A percentile compares a stretch with the other conserved stretches of the same genome.
Conservation (phyloP, 768 basidiomycete genomes). For the Russula abietina region DNA sequence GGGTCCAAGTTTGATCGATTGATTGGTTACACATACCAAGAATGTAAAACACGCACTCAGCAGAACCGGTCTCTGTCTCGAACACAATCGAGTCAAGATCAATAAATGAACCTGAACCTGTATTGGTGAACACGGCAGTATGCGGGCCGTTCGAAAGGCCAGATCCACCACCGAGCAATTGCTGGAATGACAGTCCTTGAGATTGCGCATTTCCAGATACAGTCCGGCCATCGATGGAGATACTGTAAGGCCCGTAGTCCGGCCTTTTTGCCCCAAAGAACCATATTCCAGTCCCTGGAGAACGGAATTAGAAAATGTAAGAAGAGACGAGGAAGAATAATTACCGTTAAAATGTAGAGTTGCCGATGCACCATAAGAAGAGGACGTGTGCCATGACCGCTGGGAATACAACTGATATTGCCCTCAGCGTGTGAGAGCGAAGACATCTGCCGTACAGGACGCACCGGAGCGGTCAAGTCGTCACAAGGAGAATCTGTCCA, state of each 20-base stretch:
- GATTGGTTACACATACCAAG: neutral
- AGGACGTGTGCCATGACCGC: slow-evolving; percentile 41
- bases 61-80: slow-evolving; percentile 35
- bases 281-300: slow-evolving; percentile 43
- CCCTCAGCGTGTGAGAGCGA: neutral
- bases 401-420: slow-evolving; percentile 40
- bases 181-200: slow-evolving; percentile 30
- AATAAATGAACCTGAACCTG: slow-evolving; percentile 36
- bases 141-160: slow-evolving; percentile 43
- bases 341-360: slow-evolving; percentile 45
- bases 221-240: slow-evolving; percentile 33
- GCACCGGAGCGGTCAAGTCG: slow-evolving; percentile 37
- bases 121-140: slow-evolving; percentile 43
- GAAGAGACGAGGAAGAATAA: neutral
- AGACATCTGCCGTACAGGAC: neutral
- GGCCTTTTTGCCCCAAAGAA: slow-evolving; percentile 27
- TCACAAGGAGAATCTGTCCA: slow-evolving; percentile 43
- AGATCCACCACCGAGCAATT: slow-evolving; percentile 40
- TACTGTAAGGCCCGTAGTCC: neutral
- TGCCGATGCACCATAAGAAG: slow-evolving; percentile 42
- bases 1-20: slow-evolving; percentile 35
- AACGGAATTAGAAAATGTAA: neutral
- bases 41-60: slow-evolving; percentile 33
- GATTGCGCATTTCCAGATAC: slow-evolving; percentile 35
- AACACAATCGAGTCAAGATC: slow-evolving; percentile 49